These are phyloP conservation scores for Pezicula radicicola DNA, from an alignment of 2,329 filamentous ascomycete species.

Conservation along the genomic window DNA sequence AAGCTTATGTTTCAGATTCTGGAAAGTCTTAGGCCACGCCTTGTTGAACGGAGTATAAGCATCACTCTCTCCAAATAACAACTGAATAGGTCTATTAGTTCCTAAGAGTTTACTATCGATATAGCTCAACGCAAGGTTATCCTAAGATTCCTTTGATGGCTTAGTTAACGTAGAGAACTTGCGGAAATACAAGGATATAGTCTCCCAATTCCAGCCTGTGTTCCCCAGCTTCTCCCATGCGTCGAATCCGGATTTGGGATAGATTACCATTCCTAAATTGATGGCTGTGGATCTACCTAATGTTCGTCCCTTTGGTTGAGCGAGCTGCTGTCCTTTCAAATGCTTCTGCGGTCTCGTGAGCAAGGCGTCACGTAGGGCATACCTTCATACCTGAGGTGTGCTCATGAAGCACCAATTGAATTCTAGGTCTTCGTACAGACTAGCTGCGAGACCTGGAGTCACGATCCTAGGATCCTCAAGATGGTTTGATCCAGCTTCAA, in stretches of 20 bases:
- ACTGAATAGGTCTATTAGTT: constrained; percentile 9
- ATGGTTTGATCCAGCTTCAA: constrained; percentile 8
- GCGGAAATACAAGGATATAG: constrained; percentile 35
- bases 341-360: constrained; percentile 1
- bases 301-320: constrained; percentile 26
- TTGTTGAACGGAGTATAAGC: constrained; percentile 5
- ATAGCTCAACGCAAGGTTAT: constrained; percentile 4
- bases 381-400: constrained; percentile 27
- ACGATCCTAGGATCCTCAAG: constrained; percentile 3
- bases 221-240: constrained; percentile 38
- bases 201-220: constrained; percentile 35
- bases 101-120: constrained; percentile 3
- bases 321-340: constrained; percentile 5
- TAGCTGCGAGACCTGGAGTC: neutral
- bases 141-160: constrained; percentile 2
- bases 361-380: neutral
- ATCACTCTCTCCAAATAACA: constrained; percentile 7
- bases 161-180: constrained; percentile 25
- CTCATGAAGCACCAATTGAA: constrained; percentile 37
- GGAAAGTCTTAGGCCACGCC: constrained; percentile 3
- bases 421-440: constrained; percentile 26
- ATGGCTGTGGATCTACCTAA: constrained; percentile 33
- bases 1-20: neutral
- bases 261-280: constrained; percentile 28
- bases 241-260: constrained; percentile 28